phyloP scores from a whole-genome alignment of 305 asterid genomes.

The Fraxinus velutina region DNA sequence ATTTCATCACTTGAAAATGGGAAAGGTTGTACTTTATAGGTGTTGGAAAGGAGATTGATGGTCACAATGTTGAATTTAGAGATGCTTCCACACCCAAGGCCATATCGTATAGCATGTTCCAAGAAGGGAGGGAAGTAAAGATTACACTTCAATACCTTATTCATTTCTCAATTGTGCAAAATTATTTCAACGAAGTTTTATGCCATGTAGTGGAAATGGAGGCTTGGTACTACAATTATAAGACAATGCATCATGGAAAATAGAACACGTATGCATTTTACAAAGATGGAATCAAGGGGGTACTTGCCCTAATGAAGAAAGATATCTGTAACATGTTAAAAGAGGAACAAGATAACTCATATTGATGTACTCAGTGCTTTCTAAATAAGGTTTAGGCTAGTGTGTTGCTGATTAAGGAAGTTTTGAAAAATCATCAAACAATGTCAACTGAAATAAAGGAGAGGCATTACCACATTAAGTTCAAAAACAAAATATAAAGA shows the following conservation, averaged over 20 bases:
- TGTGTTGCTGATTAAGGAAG: too few species aligned
- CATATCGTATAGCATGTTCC: not conserved
- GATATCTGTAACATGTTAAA: too few species aligned
- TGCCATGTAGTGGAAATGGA: not conserved
- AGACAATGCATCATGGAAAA: not conserved
- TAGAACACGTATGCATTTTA: not conserved
- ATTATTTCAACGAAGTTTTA: too few species aligned
- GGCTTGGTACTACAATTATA: not conserved
- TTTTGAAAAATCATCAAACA: too few species aligned
- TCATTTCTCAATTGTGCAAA: not conserved
- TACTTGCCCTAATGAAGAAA: not conserved
- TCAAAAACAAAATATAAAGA: too few species aligned
- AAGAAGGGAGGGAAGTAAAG: not conserved
- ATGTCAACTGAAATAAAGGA: too few species aligned
- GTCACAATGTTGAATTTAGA: not conserved
- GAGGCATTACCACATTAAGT: too few species aligned
- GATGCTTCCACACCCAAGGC: not conserved
- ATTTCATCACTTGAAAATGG: too few species aligned
- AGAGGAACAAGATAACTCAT: too few species aligned
- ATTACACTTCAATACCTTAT: not conserved
- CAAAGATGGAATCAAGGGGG: not conserved
- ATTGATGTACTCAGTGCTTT: too few species aligned
- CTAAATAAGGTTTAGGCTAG: too few species aligned
- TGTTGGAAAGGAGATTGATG: not conserved
- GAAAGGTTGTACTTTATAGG: too few species aligned